These are phyloP conservation scores for Rhizopus sp. DNA, from an alignment of 371 early-diverging fungal genomes.

Conservation along the genomic window DNA sequence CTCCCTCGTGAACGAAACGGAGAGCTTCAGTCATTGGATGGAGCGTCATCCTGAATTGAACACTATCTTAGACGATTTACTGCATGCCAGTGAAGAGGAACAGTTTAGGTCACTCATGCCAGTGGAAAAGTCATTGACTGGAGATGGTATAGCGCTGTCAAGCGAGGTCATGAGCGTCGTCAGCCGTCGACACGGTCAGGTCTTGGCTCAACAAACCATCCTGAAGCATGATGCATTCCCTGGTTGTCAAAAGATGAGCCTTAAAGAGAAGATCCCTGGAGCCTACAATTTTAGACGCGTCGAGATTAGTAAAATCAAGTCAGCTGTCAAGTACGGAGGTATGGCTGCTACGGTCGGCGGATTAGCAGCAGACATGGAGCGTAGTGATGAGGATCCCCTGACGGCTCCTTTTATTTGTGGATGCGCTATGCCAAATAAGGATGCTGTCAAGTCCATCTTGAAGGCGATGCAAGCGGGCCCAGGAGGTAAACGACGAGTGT, in stretches of 20 bases:
- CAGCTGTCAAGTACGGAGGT: constrained; percentile 48
- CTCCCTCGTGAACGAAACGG: constrained; percentile 39
- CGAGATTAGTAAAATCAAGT: constrained; percentile 43
- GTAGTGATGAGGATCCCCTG: constrained; percentile 23
- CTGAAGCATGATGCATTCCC: constrained; percentile 74
- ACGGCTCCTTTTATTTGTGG: constrained; percentile 28
- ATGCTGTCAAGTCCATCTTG: constrained; percentile 52
- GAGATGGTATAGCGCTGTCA: constrained; percentile 69
- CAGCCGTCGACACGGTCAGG: constrained; percentile 58
- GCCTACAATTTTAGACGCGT: constrained; percentile 69
- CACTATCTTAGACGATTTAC: constrained; percentile 59
- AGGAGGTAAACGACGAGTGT: constrained; percentile 39
- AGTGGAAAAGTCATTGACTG: constrained; percentile 54
- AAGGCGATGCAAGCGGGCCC: constrained; percentile 52
- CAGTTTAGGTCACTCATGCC: constrained; percentile 48
- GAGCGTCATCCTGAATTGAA: constrained; percentile 60
- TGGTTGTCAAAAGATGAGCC: constrained; percentile 68
- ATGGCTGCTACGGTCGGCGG: constrained; percentile 55
- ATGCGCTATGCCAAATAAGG: constrained; percentile 59
- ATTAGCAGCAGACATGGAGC: constrained; percentile 41
- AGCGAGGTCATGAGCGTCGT: constrained; percentile 68
- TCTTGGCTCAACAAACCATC: constrained; percentile 67
- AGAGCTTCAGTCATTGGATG: constrained; percentile 64
- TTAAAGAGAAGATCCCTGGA: constrained; percentile 69
- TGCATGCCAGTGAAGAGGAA: constrained; percentile 17